Base-by-base conservation (phyloP, 2,329 filamentous ascomycete genomes). In the Seiridium cupressi region DNA sequence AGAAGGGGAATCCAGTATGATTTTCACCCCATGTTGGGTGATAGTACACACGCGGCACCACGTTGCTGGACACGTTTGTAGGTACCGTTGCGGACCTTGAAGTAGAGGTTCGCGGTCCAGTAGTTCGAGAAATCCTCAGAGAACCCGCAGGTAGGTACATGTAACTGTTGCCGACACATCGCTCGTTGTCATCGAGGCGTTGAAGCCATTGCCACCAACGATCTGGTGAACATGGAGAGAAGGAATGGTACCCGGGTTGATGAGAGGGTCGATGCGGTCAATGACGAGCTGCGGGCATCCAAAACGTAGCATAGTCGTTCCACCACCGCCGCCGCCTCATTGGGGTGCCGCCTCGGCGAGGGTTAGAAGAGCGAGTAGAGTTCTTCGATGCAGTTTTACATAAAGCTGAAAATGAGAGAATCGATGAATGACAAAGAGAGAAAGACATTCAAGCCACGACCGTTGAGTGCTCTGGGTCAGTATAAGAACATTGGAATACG, bases 201-300 rank as follows among this genome's bases (percentile, higher is more conserved):
- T 71, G 59, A 71, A 71, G 0, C 68, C 67, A 38, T 71, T 70
- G 1, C 70, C 70, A 7, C 70, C 70, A 4, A 69, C 68, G 56
- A 72, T 69, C 38, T 71, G 70, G 59, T 72, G 70, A 1, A 71
- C 63, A 51, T 72, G 70, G 6, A 69, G 69, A 44, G 70, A 72
- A 3, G 66, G 69, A 1, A 70, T 61, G 9, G 61, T 53, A 13
- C 68, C 69, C 0, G 70, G 69, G 26, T 65, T 70, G 11, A 72
- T 69, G 3, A 72, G 55, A 10, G 70, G 70, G 55, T 72, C 70
- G 4, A 72, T 40, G 5, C 70, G 69, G 34, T 72, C 69, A 35
- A 72, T 64, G 51, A 69, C 66, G 47, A 72, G 64, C 60, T 70
- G 64, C 49, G 69, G 67, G 59, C 69, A 72, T 26, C 65, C 63